phyloP scores from a whole-genome alignment of 331 rosid genomes.

The Pyracantha coccinea region DNA sequence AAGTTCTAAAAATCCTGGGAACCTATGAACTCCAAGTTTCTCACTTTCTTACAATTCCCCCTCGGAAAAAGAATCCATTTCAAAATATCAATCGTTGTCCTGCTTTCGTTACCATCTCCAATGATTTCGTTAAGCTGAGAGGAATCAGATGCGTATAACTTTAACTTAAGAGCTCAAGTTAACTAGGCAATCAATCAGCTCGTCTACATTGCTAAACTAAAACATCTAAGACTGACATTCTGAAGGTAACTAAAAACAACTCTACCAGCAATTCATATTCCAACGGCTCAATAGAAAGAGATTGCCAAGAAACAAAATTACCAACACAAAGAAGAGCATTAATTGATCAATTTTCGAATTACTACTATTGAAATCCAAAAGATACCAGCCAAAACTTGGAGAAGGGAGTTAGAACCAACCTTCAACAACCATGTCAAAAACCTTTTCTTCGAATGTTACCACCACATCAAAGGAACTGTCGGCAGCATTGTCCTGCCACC shows the following conservation, averaged over 20 bases:
- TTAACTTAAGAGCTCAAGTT: neutral
- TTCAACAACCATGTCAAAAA: conserved; percentile 87
- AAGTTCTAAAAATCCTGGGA: neutral
- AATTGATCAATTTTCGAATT: neutral
- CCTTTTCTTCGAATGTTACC: conserved; percentile 80
- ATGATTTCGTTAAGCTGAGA: neutral
- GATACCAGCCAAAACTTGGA: conserved; percentile 3
- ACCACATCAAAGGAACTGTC: conserved; percentile 84
- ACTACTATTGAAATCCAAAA: neutral
- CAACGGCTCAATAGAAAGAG: neutral
- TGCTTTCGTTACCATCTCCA: neutral
- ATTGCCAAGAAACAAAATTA: neutral
- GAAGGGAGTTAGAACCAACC: conserved; percentile 34
- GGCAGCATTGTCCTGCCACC: conserved; percentile 93
- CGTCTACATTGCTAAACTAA: too few species aligned
- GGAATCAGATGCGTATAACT: neutral
- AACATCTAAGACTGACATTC: too few species aligned
- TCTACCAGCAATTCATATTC: neutral
- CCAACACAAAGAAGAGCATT: neutral
- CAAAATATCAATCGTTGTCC: neutral
- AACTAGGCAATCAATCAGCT: too few species aligned
- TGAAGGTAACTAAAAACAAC: too few species aligned
- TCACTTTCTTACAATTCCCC: neutral
- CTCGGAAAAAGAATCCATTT: neutral
- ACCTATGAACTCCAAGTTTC: neutral